Percentiles rank a stretch among this genome's conserved stretches.
Conservation (phyloP, 768 basidiomycete genomes). For the Rhodotorula diobovata region DNA sequence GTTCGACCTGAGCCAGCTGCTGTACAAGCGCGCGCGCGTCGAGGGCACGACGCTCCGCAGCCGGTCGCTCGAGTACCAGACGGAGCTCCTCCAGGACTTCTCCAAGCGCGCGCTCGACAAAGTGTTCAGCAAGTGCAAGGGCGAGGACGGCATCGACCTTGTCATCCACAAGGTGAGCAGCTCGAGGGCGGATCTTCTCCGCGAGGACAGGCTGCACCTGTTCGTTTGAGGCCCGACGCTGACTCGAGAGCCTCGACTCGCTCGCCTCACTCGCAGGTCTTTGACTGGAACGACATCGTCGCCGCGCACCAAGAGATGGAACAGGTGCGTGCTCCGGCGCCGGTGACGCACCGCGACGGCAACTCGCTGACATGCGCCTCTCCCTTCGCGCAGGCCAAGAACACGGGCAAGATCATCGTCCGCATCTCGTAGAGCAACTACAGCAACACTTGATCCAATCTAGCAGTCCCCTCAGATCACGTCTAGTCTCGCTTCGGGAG, state of each 20-base stretch:
- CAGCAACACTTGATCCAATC: background rate
- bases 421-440: slow-evolving; percentile 37
- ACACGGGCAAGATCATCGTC: slow-evolving; percentile 52
- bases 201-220: background rate
- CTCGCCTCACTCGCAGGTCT: no score
- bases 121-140: slow-evolving; percentile 31
- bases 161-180: slow-evolving; percentile 72
- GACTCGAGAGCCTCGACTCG: background rate
- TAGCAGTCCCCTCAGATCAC: no score
- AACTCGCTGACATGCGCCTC: slow-evolving; percentile 47
- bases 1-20: slow-evolving; percentile 58
- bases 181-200: background rate
- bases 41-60: slow-evolving; percentile 78
- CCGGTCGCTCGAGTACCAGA: slow-evolving; percentile 69
- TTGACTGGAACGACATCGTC: slow-evolving; percentile 71
- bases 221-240: no score
- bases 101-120: slow-evolving; percentile 39
- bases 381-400: slow-evolving; percentile 60
- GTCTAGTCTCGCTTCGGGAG: background rate
- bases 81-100: slow-evolving; percentile 54
- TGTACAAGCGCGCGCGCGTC: slow-evolving; percentile 79
- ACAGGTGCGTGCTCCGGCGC: slow-evolving; percentile 47
- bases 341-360: accelerated
- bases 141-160: slow-evolving; percentile 43
- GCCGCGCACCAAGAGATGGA: slow-evolving; percentile 81